Evolutionary conservation across 495 filamentous ascomycete species (phyloP).

Genomic region (Podospora bellae-mahoneyi): DNA sequence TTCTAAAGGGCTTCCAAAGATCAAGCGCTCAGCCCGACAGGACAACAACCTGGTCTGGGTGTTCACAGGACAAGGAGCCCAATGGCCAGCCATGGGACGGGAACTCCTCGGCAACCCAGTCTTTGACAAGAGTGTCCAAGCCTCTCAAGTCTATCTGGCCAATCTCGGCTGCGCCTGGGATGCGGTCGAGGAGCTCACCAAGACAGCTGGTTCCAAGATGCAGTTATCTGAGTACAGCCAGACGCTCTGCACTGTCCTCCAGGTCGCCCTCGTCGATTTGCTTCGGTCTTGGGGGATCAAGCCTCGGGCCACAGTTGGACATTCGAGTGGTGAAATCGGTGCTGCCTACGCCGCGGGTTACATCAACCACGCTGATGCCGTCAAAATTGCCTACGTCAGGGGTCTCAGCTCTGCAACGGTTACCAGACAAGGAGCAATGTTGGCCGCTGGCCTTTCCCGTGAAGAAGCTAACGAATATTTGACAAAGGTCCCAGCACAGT

Average conservation of each 20-base stretch:
- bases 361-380: constrained; percentile 41
- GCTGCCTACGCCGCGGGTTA: constrained; percentile 43
- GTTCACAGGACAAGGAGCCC: constrained; percentile 44
- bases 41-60: constrained; percentile 35
- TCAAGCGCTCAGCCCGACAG: constrained; percentile 7
- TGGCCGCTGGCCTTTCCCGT: constrained; percentile 40
- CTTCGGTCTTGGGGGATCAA: constrained; percentile 45
- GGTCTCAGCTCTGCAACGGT: constrained; percentile 28
- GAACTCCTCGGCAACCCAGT: constrained; percentile 34
- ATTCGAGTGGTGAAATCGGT: constrained; percentile 61
- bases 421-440: constrained; percentile 43
- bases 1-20: not conserved
- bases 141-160: constrained; percentile 24
- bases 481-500: not conserved
- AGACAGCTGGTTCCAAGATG: not conserved
- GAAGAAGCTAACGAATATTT: constrained; percentile 34
- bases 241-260: constrained; percentile 46
- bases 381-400: constrained; percentile 46
- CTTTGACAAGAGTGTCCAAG: constrained; percentile 36
- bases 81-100: constrained; percentile 50
- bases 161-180: constrained; percentile 2
- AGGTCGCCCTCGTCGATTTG: constrained; percentile 52
- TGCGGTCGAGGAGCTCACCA: constrained; percentile 6
- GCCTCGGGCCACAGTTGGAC: constrained; percentile 51
- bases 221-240: constrained; percentile 25